These are phyloP conservation scores for Fonsecaea pedrosoi DNA, from an alignment of 2,329 filamentous ascomycete genomes.

Conservation along the genomic window DNA sequence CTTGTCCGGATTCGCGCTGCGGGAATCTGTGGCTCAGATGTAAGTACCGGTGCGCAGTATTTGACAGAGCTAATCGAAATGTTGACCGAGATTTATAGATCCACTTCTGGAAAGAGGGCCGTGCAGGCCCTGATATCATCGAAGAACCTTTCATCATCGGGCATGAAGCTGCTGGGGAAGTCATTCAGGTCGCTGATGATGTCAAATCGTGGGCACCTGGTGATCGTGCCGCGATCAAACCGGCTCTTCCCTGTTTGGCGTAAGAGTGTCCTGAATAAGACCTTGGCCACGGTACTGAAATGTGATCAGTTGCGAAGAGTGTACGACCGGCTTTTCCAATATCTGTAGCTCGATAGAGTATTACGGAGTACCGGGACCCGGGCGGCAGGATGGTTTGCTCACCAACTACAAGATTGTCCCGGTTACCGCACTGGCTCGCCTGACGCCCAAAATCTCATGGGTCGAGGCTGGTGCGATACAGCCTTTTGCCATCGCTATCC, in stretches of 20 bases:
- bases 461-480: conserved; percentile 9
- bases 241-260: not conserved
- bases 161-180: conserved; percentile 5
- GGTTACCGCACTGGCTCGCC: not conserved
- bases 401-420: conserved; percentile 2
- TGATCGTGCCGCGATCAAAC: not conserved
- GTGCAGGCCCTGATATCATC: conserved; percentile 3
- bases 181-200: conserved; percentile 1
- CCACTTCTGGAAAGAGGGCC: conserved; percentile 3
- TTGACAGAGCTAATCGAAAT: not conserved
- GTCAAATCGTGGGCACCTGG: not conserved
- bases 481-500: conserved; percentile 10
- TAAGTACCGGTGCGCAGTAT: not conserved
- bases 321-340: not conserved
- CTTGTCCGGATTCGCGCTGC: conserved; percentile 2
- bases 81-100: not conserved
- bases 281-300: not conserved
- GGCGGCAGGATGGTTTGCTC: conserved; percentile 4
- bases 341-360: not conserved
- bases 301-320: not conserved
- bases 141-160: not conserved
- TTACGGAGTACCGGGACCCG: not conserved
- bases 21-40: conserved; percentile 1
- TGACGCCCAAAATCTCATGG: conserved; percentile 4
- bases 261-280: not conserved